These are phyloP conservation scores for Amylocarpus encephaloides DNA, from an alignment of 2,329 filamentous ascomycete species.

Conservation along the genomic window DNA sequence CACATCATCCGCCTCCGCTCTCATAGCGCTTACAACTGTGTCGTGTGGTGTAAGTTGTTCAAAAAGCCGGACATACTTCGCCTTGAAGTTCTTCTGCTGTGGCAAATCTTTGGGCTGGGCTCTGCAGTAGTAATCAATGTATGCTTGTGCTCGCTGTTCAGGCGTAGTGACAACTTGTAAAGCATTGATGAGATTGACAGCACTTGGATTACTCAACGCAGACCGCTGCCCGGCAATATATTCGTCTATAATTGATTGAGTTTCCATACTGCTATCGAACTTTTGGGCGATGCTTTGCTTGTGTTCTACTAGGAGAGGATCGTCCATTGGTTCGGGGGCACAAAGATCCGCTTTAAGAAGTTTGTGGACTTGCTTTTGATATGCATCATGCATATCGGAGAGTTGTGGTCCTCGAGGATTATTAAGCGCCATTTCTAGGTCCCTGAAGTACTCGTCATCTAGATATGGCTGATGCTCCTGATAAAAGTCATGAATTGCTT, in stretches of 20 bases:
- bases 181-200: conserved; percentile 10
- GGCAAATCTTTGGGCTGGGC: conserved; percentile 15
- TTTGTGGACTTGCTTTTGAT: conserved; percentile 19
- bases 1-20: conserved; percentile 21
- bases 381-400: conserved; percentile 21
- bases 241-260: conserved; percentile 14
- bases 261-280: conserved; percentile 12
- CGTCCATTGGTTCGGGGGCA: conserved; percentile 5
- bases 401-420: conserved; percentile 13
- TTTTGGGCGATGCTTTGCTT: conserved; percentile 7
- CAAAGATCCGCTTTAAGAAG: conserved; percentile 23
- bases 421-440: conserved; percentile 21
- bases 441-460: conserved; percentile 15
- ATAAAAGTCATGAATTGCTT: conserved; percentile 28
- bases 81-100: conserved; percentile 25
- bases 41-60: conserved; percentile 22
- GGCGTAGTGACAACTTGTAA: conserved; percentile 18
- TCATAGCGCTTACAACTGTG: conserved; percentile 22
- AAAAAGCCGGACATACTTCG: conserved; percentile 28
- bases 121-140: conserved; percentile 26
- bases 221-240: conserved; percentile 11
- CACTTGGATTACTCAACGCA: conserved; percentile 7
- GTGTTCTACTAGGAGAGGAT: conserved; percentile 7
- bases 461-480: conserved; percentile 23
- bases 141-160: conserved; percentile 23